phyloP scores from a whole-genome alignment of 768 basidiomycete genomes.

The Russula virescens region DNA sequence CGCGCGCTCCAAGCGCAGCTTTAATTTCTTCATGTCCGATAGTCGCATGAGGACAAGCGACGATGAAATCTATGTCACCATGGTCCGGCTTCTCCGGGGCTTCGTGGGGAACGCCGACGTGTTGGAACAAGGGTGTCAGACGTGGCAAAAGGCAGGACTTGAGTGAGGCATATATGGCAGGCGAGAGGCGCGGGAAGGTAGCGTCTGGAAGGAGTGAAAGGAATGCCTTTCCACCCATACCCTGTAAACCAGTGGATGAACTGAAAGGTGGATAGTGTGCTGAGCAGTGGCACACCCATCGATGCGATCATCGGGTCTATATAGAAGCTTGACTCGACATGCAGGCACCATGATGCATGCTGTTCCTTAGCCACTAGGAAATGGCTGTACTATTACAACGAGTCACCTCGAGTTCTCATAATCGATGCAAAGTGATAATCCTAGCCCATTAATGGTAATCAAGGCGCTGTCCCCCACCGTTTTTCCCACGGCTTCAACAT shows the following conservation, averaged over 20 bases:
- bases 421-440: too few species aligned
- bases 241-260: neutral
- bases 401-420: too few species aligned
- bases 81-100: conserved; percentile 60
- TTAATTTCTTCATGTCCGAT: conserved; percentile 27
- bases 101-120: conserved; percentile 53
- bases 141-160: conserved; percentile 42
- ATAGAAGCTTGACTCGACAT: neutral
- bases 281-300: neutral
- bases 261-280: neutral
- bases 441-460: neutral
- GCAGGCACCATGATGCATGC: too few species aligned
- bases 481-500: too few species aligned
- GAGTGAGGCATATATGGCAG: conserved; percentile 44
- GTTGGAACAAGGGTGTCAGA: conserved; percentile 42
- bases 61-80: conserved; percentile 68
- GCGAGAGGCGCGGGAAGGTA: conserved; percentile 59
- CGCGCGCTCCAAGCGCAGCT: conserved; percentile 39
- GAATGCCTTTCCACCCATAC: conserved; percentile 74
- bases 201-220: conserved; percentile 36
- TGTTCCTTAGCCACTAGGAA: too few species aligned
- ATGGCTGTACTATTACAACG: too few species aligned
- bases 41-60: conserved; percentile 38
- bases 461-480: neutral
- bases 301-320: neutral